phyloP scores from a whole-genome alignment of 2,329 filamentous ascomycete genomes.

The Penicillium brevicompactum region DNA sequence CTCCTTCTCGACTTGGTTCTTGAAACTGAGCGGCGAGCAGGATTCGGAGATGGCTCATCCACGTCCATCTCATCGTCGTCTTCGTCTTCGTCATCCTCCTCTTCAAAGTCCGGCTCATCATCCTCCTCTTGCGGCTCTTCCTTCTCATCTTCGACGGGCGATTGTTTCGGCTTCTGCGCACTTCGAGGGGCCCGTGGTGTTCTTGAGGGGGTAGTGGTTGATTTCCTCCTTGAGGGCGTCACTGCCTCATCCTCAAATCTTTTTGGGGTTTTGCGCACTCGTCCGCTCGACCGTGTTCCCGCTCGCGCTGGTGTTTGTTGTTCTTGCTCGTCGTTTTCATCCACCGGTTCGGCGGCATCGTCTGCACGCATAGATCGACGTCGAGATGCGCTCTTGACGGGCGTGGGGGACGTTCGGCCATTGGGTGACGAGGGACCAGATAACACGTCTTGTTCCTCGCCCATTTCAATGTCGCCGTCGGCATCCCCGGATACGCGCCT shows the following conservation, averaged over 20 bases:
- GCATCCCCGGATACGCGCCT: constrained; percentile 38
- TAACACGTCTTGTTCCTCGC: constrained; percentile 13
- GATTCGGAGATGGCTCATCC: constrained; percentile 24
- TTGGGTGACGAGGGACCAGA: constrained; percentile 20
- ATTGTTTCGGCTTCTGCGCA: constrained; percentile 21
- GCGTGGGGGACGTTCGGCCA: constrained; percentile 15
- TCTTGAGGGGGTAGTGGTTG: constrained; percentile 22
- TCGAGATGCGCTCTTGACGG: constrained; percentile 23
- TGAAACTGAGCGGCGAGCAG: constrained; percentile 17
- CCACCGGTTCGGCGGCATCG: constrained; percentile 9
- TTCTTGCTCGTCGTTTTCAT: constrained; percentile 9
- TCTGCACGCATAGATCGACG: constrained; percentile 25
- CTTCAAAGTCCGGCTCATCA: neutral
- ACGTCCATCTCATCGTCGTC: constrained; percentile 27
- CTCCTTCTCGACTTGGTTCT: constrained; percentile 33
- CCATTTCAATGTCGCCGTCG: constrained; percentile 37
- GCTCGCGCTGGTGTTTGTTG: constrained; percentile 25
- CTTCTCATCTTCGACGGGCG: constrained; percentile 11
- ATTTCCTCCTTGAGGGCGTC: constrained; percentile 24
- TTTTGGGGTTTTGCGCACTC: constrained; percentile 38
- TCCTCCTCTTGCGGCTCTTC: neutral
- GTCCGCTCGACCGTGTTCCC: constrained; percentile 36
- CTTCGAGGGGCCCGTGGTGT: constrained; percentile 26
- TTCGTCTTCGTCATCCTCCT: constrained; percentile 7
- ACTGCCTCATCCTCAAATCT: constrained; percentile 32